Base-by-base conservation (phyloP, 2,329 filamentous ascomycete genomes). In the Aphanocladium album region DNA sequence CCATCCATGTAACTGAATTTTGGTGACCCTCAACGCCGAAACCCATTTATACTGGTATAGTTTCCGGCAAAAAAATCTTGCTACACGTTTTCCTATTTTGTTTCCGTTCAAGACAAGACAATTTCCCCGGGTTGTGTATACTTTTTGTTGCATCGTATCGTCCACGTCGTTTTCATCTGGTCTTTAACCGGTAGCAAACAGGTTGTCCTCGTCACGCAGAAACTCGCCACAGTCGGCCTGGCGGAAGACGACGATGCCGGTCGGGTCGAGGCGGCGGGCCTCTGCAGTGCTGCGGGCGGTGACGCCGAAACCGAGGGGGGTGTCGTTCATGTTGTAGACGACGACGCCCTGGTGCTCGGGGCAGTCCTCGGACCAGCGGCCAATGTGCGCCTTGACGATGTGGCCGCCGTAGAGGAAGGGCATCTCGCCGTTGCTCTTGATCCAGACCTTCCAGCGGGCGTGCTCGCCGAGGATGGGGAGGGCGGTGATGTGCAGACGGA, bases 171-270 rank as follows among this genome's bases (percentile, higher is more conserved):
- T 1, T 37, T 27, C 16, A 21, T 30, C 23, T 19, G 2, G 21
- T 21, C 33, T 27, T 71, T 71, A 83, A 61, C 80, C 79, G 33
- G 80, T 77, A 27, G 83, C 80, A 70, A 88, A 88, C 59, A 88
- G 71, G 60, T 83, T 85, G 71, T 87, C 85, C 73, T 89, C 86
- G 69, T 98, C 93, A 71, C 95, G 86, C 70, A 99, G 80, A 72
- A 96, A 99, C 78, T 98, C 93, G 68, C 95, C 95, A 67, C 90
- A 89, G 78, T 99, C 95, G 1, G 91, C 90, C 77, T 99, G 95
- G 66, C 93, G 83, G 76, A 97, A 98, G 60, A 89, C 89, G 11
- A 91, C 89, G 63, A 97, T 89, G 12, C 89, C 91, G 0, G 95
- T 99, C 0, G 95, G 95, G 65, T 97, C 95, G 68, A 97, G 74